A percentile compares a stretch with the other conserved stretches of the same genome.
Evolutionary conservation across 371 early-diverging fungal species (phyloP).

Genomic region (Mortierella sp.): DNA sequence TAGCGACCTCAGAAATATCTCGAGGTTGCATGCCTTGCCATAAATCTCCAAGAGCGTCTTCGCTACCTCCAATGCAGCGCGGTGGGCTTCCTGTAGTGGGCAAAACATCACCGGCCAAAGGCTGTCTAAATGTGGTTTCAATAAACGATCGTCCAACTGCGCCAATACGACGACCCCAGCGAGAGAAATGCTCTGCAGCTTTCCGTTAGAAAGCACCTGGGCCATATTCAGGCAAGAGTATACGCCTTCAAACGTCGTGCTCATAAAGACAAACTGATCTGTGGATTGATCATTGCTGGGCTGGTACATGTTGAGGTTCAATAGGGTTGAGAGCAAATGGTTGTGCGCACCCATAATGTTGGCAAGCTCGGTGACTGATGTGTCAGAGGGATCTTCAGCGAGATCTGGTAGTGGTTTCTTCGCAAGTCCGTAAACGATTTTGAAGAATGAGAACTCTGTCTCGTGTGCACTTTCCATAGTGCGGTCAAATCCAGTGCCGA

Average conservation of each 20-base stretch:
- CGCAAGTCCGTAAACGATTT: slow-evolving; percentile 39
- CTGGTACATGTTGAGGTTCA: slow-evolving; percentile 51
- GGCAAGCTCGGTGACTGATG: slow-evolving; percentile 22
- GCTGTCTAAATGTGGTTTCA: slow-evolving; percentile 47
- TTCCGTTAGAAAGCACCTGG: slow-evolving; percentile 11
- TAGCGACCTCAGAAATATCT: slow-evolving; percentile 57
- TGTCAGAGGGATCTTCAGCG: slow-evolving; percentile 9
- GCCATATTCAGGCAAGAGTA: slow-evolving; percentile 31
- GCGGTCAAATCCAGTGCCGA: slow-evolving; percentile 35
- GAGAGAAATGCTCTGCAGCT: slow-evolving; percentile 35
- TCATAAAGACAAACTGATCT: slow-evolving; percentile 50
- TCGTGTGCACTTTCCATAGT: slow-evolving; percentile 36
- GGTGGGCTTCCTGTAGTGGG: slow-evolving; percentile 23
- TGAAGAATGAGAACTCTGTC: slow-evolving; percentile 49
- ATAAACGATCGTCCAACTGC: slow-evolving; percentile 40
- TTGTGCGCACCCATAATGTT: slow-evolving; percentile 44
- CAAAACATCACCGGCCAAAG: slow-evolving; percentile 43
- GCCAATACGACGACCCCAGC: slow-evolving; percentile 38
- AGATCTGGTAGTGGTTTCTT: slow-evolving; percentile 37
- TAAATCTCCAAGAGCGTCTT: slow-evolving; percentile 60
- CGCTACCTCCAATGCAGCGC: slow-evolving; percentile 42
- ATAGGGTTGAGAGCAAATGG: slow-evolving; percentile 25
- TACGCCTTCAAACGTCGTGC: slow-evolving; percentile 34
- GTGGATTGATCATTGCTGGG: slow-evolving; percentile 45
- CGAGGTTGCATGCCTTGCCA: slow-evolving; percentile 65